Evolutionary conservation across 345 rosid species (phyloP).

Genomic region (Bruguiera sexangula): DNA sequence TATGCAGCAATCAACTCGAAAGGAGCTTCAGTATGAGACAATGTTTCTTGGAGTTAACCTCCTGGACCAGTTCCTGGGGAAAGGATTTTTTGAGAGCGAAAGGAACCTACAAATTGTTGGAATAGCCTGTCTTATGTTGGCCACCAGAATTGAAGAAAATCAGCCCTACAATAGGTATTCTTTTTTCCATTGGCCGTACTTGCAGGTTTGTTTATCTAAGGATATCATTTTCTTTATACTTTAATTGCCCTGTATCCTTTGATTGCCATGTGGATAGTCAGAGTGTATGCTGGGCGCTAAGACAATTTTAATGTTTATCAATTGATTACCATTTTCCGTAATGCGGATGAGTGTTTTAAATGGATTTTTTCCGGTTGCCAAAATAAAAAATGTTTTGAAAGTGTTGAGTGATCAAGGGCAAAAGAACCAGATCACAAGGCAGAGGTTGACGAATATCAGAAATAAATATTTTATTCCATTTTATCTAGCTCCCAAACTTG

Average conservation of each 20-base stretch:
- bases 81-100: conserved; percentile 59
- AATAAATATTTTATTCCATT: neutral
- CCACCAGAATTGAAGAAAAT: conserved; percentile 88
- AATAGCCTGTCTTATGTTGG: conserved; percentile 75
- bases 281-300: too few relatives aligned
- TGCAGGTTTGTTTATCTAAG: too few relatives aligned
- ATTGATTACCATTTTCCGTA: neutral
- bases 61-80: conserved; percentile 74
- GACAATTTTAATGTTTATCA: too few relatives aligned
- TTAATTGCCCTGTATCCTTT: too few relatives aligned
- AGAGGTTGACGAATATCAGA: too few relatives aligned
- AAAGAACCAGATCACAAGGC: too few relatives aligned
- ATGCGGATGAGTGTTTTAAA: too few relatives aligned
- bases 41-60: conserved; percentile 71
- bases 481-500: neutral
- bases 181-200: neutral
- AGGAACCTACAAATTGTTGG: conserved; percentile 67
- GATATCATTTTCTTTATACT: too few relatives aligned
- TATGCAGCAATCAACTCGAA: conserved; percentile 55
- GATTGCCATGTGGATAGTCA: too few relatives aligned
- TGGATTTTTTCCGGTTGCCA: too few relatives aligned
- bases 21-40: conserved; percentile 71
- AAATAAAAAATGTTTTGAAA: too few relatives aligned
- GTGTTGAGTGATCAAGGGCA: too few relatives aligned
- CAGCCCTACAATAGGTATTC: conserved; percentile 73